These are phyloP conservation scores for Phytophthora melonis DNA, from an alignment of 352 stramenopile species.

Conservation along the genomic window DNA sequence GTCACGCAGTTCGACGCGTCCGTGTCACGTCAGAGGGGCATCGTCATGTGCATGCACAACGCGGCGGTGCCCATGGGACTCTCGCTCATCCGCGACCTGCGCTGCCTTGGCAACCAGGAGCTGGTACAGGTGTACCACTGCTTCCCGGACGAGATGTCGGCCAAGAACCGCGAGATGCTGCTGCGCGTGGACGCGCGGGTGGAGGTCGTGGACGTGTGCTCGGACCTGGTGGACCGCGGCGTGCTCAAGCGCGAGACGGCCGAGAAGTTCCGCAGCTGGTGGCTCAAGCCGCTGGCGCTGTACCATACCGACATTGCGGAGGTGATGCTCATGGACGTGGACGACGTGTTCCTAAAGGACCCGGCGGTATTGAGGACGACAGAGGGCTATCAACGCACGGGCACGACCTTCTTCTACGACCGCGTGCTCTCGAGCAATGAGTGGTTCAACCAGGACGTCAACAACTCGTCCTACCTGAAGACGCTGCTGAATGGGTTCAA, in stretches of 20 bases:
- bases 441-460: conserved; percentile 42
- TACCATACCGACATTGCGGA: conserved; percentile 44
- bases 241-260: conserved; percentile 28
- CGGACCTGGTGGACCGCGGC: conserved; percentile 30
- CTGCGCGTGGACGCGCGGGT: conserved; percentile 24
- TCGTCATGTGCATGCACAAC: conserved; percentile 50
- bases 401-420: conserved; percentile 55
- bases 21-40: conserved; percentile 29
- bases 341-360: conserved; percentile 59
- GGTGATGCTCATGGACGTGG: conserved; percentile 56
- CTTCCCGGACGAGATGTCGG: conserved; percentile 42
- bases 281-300: conserved; percentile 51
- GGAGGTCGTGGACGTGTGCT: conserved; percentile 50
- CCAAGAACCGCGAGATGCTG: conserved; percentile 26
- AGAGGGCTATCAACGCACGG: conserved; percentile 46
- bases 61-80: conserved; percentile 35
- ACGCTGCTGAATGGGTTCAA: conserved; percentile 55
- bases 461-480: conserved; percentile 48
- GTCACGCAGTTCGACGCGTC: conserved; percentile 30
- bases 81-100: conserved; percentile 44
- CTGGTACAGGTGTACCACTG: conserved; percentile 54
- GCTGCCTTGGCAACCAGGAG: conserved; percentile 44
- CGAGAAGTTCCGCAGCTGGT: conserved; percentile 46
- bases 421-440: conserved; percentile 39
- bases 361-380: conserved; percentile 44